phyloP scores from a whole-genome alignment of 192 early-diverging fungal genomes.

The Entomortierella beljakovae region DNA sequence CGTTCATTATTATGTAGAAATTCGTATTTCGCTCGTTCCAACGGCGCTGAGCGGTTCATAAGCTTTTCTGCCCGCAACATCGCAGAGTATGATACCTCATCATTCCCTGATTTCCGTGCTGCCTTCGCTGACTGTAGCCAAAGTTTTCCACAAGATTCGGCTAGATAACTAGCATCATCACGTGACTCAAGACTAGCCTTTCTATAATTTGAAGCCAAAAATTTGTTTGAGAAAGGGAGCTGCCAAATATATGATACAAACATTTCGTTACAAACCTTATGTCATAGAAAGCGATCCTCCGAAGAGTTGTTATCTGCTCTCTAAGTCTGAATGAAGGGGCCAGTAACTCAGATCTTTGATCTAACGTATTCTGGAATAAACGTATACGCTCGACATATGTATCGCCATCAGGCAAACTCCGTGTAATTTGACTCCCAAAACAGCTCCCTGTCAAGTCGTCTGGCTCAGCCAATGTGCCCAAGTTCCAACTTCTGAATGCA shows the following conservation, averaged over 20 bases:
- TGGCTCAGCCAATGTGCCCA: background rate
- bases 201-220: background rate
- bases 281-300: conserved; percentile 61
- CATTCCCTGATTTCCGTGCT: conserved; percentile 66
- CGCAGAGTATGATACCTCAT: conserved; percentile 67
- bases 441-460: background rate
- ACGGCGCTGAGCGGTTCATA: conserved; percentile 41
- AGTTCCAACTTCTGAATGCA: conserved; percentile 21
- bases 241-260: too few relatives aligned
- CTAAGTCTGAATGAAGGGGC: conserved; percentile 65
- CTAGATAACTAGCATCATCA: background rate
- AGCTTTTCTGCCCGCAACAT: conserved; percentile 67
- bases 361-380: conserved; percentile 55
- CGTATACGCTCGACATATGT: conserved; percentile 10
- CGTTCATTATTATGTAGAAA: conserved; percentile 61
- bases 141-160: conserved; percentile 58
- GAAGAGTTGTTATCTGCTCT: conserved; percentile 70
- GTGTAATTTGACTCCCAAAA: background rate
- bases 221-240: too few relatives aligned
- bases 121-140: conserved; percentile 75
- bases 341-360: conserved; percentile 60
- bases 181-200: background rate
- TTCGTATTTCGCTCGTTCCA: conserved; percentile 73
- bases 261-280: conserved; percentile 13
- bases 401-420: background rate